Conservation (phyloP, 805 yeast genomes). For the Sugiyamaella floridensis region DNA sequence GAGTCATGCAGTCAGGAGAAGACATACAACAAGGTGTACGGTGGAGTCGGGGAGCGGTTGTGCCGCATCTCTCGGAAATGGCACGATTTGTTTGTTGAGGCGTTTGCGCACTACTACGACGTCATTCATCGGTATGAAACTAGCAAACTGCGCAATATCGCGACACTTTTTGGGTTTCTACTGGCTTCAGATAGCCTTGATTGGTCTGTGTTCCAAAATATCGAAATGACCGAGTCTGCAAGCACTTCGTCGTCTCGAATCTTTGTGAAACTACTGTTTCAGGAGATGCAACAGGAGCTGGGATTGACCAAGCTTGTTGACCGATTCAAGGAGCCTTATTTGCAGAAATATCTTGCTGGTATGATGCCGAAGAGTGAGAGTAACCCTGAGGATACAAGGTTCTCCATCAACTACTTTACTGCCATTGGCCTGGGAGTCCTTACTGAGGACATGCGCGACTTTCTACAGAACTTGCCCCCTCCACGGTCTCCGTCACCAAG, state of each 20-base stretch:
- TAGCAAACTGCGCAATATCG: slow-evolving; percentile 67
- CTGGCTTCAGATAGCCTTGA: slow-evolving; percentile 63
- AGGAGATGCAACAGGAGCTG: slow-evolving; percentile 68
- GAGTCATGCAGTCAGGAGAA: slow-evolving; percentile 81
- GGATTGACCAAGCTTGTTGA: slow-evolving; percentile 49
- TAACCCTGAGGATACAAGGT: slow-evolving; percentile 38
- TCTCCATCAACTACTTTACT: slow-evolving; percentile 84
- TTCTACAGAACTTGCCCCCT: slow-evolving; percentile 26
- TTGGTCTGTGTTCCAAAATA: slow-evolving; percentile 50
- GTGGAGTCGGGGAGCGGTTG: slow-evolving; percentile 64
- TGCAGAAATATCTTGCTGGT: slow-evolving; percentile 44
- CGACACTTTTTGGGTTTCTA: slow-evolving; percentile 80
- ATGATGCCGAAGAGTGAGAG: slow-evolving; percentile 51
- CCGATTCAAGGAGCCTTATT: slow-evolving; percentile 47
- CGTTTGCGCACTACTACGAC: slow-evolving; percentile 51
- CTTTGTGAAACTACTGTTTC: slow-evolving; percentile 71
- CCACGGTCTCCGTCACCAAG: background rate
- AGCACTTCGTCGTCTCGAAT: slow-evolving; percentile 77
- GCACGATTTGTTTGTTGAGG: slow-evolving; percentile 45
- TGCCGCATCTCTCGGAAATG: slow-evolving; percentile 47
- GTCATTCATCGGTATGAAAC: slow-evolving; percentile 63
- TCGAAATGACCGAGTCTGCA: slow-evolving; percentile 59
- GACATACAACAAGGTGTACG: slow-evolving; percentile 79
- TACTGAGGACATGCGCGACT: slow-evolving; percentile 74
- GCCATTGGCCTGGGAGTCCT: slow-evolving; percentile 83